Conservation (phyloP, 177 flowering plant genomes). For the Tripterygium wilfordii region DNA sequence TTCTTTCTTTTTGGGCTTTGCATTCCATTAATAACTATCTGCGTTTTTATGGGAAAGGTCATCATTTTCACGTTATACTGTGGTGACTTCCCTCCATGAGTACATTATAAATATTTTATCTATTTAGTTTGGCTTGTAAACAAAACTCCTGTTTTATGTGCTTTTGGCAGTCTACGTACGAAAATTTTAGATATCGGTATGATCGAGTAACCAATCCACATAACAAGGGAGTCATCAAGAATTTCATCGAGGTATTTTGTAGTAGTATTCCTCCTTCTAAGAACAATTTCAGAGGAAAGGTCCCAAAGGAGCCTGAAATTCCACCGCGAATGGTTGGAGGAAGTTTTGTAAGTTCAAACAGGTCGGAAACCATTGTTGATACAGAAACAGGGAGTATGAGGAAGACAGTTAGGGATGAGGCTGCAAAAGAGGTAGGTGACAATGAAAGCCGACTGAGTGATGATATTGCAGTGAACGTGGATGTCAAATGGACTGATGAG, state of each 20-base stretch:
- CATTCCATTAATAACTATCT: neutral
- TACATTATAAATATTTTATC: too few relatives aligned
- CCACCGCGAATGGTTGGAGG: constrained; percentile 41
- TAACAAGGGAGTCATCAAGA: constrained; percentile 55
- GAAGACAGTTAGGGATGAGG: constrained; percentile 55
- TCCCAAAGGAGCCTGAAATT: constrained; percentile 40
- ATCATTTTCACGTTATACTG: too few relatives aligned
- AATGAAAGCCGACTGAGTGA: constrained; percentile 29
- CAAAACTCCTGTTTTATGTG: neutral
- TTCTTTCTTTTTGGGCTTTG: too few relatives aligned
- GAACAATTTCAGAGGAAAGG: constrained; percentile 69
- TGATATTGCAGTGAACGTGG: constrained; percentile 30
- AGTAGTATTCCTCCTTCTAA: constrained; percentile 55
- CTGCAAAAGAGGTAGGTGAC: constrained; percentile 26
- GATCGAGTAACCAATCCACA: constrained; percentile 59
- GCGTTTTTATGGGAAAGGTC: neutral
- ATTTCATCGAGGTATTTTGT: constrained; percentile 69
- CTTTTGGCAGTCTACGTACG: constrained; percentile 39
- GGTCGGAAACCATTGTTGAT: constrained; percentile 51
- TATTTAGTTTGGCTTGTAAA: neutral
- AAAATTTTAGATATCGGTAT: constrained; percentile 32
- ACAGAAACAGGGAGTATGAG: constrained; percentile 81
- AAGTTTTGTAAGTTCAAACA: constrained; percentile 56
- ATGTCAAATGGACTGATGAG: constrained; percentile 23
- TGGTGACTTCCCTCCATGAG: too few relatives aligned